A percentile compares a stretch with the other conserved stretches of the same genome.
These are phyloP conservation scores for Coemansia sp. DNA, from an alignment of 192 early-diverging fungal species.

Conservation along the genomic window DNA sequence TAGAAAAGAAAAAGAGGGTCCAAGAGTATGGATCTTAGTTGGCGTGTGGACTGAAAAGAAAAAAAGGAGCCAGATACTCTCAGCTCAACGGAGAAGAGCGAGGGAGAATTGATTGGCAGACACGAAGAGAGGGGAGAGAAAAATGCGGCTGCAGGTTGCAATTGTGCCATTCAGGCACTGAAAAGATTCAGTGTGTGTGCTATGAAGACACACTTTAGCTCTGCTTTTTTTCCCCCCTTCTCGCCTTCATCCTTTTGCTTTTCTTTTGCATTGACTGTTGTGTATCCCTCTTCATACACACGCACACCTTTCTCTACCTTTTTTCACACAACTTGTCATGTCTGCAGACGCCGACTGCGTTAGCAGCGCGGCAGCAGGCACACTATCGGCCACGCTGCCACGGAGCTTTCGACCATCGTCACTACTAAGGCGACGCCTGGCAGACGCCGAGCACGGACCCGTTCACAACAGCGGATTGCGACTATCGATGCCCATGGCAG, in stretches of 20 bases:
- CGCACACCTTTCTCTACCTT: background rate
- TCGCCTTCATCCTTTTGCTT: background rate
- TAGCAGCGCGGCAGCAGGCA: background rate
- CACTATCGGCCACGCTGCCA: conserved; percentile 29
- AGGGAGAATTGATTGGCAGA: too few relatives aligned
- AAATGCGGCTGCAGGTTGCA: background rate
- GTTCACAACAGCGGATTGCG: background rate
- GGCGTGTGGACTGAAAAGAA: background rate
- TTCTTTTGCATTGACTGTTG: conserved; percentile 5
- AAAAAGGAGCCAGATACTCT: background rate
- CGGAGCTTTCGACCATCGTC: conserved; percentile 31
- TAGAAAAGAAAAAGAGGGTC: background rate
- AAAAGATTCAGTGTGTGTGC: background rate
- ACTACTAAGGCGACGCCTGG: conserved; percentile 28
- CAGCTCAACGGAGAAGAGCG: too few relatives aligned
- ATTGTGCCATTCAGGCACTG: too few relatives aligned
- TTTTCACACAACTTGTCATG: background rate
- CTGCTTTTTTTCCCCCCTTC: conserved; percentile 1
- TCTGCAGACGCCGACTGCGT: conserved; percentile 11
- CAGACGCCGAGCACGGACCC: background rate
- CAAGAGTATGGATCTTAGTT: background rate
- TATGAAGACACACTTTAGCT: background rate
- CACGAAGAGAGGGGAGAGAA: background rate
- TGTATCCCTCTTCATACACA: background rate
- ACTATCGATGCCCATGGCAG: conserved; percentile 14